Evolutionary conservation across 306 rosid species (phyloP).

Genomic region (Inga leiocalycina): DNA sequence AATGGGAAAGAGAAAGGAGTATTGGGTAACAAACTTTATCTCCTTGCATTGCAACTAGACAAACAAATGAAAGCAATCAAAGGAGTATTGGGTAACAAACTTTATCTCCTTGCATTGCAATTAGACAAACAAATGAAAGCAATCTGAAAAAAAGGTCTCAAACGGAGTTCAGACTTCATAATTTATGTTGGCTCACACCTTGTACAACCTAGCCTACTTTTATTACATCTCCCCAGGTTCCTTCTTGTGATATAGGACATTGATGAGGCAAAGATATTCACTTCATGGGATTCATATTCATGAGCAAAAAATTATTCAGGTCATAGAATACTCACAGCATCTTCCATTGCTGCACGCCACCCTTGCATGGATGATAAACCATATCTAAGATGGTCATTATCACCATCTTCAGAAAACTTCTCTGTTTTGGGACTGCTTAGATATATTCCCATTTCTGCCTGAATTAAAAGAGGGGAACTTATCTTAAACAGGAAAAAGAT

Average conservation of each 20-base stretch:
- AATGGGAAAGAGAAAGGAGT: constrained; percentile 8
- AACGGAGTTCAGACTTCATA: neutral
- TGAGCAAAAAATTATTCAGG: constrained; percentile 4
- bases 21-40: neutral
- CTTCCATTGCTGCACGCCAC: constrained; percentile 99
- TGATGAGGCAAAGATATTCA: constrained; percentile 23
- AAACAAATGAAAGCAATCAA: neutral
- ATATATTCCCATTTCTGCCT: constrained; percentile 78
- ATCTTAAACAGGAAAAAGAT: constrained; percentile 18
- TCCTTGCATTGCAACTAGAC: no score
- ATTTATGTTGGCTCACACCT: neutral
- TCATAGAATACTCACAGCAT: constrained; percentile 76
- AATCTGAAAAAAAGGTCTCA: neutral
- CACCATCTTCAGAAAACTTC: constrained; percentile 90
- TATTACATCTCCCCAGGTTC: constrained; percentile 1
- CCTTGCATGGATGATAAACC: constrained; percentile 99
- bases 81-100: constrained; percentile 1
- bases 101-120: constrained; percentile 14
- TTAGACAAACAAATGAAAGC: constrained; percentile 27
- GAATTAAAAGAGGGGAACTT: constrained; percentile 25
- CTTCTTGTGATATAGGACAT: constrained; percentile 23
- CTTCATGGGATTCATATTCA: constrained; percentile 11
- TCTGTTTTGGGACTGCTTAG: constrained; percentile 96
- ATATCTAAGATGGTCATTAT: constrained; percentile 62
- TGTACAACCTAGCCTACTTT: neutral